These are phyloP conservation scores for Ophiostoma ulmi DNA, from an alignment of 2,329 filamentous ascomycete genomes.

Conservation along the genomic window DNA sequence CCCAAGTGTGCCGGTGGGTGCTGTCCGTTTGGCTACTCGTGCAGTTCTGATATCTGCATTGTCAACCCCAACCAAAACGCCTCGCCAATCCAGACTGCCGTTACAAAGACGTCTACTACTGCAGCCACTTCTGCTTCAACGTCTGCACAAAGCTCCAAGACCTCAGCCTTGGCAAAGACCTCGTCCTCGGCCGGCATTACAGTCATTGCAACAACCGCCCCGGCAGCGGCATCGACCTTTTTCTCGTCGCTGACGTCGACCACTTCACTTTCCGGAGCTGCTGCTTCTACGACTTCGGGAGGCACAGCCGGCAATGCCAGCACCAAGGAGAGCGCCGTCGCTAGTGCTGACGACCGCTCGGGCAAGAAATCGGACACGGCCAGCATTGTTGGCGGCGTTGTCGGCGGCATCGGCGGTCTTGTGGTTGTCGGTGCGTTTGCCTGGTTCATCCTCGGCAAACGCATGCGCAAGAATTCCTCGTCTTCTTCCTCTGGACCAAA, in stretches of 20 bases:
- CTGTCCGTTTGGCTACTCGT: conserved; percentile 69
- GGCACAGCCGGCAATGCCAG: conserved; percentile 14
- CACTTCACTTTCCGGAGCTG: background rate
- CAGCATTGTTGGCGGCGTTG: conserved; percentile 45
- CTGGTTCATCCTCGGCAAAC: conserved; percentile 37
- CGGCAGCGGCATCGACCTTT: conserved; percentile 23
- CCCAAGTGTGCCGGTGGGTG: conserved; percentile 56
- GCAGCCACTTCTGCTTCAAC: background rate
- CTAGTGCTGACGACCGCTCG: conserved; percentile 21
- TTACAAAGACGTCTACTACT: conserved; percentile 27
- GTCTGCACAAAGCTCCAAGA: background rate
- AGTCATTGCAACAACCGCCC: conserved; percentile 29
- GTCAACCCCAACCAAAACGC: conserved; percentile 48
- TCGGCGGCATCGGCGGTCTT: conserved; percentile 43
- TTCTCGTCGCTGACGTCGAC: background rate
- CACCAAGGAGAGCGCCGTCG: conserved; percentile 21
- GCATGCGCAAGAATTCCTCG: conserved; percentile 18
- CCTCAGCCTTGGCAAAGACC: background rate
- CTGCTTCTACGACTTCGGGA: background rate
- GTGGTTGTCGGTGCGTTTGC: conserved; percentile 39
- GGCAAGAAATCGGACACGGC: conserved; percentile 32
- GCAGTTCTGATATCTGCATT: conserved; percentile 48
- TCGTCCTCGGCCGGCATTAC: background rate
- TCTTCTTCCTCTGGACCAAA: background rate
- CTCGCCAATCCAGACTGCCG: conserved; percentile 28